Base-by-base conservation (phyloP, 495 filamentous ascomycete genomes). In the Trichocladium uniseriatum region DNA sequence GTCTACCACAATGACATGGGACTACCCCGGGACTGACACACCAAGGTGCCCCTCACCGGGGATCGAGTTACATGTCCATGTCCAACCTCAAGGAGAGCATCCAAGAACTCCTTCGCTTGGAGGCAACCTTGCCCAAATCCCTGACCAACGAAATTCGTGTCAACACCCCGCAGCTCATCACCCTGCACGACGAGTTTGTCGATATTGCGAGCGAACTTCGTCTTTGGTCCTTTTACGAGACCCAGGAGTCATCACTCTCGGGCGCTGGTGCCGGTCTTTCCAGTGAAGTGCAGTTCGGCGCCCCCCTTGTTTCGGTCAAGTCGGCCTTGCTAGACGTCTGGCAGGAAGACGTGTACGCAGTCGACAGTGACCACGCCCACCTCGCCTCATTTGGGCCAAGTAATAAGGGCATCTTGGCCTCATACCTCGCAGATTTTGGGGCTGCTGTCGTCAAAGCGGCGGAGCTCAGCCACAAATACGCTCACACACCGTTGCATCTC, bases 201-300 rank as follows among this genome's bases (percentile, higher is more conserved):
- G 67, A 74, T 6, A 71, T 82, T 14, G 75, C 78, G 2, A 74
- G 76, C 32, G 81, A 84, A 43, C 68, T 84, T 38, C 79, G 77
- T 40, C 65, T 86, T n/a, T 84, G 79, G 76, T 78, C 79, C 4
- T 81, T 83, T 24, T 76, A 80, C 29, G 81, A 84, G 57, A 84
- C 78, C 0, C 59, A 74, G 3, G 82, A 86, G 53, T 81, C 80
- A 0, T 66, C 69, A 7, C 63, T 84, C 32, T 72, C 72, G 5
- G 69, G 78, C 16, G 47, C 68, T 5, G 61, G 62, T 1, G 53
- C 48, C 3, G 42, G 39, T 13, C 20, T 56, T 28, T 19, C 40
- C 15, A 53, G 38, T 13, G 67, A 71, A 31, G 65, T 73, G 9
- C 66, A 71, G 51, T 70, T 72, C 49, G 73, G 73, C 34, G 79